Evolutionary conservation across 1,139 yeast genomes (phyloP).

Genomic region (Blastobotrys petasosporus): DNA sequence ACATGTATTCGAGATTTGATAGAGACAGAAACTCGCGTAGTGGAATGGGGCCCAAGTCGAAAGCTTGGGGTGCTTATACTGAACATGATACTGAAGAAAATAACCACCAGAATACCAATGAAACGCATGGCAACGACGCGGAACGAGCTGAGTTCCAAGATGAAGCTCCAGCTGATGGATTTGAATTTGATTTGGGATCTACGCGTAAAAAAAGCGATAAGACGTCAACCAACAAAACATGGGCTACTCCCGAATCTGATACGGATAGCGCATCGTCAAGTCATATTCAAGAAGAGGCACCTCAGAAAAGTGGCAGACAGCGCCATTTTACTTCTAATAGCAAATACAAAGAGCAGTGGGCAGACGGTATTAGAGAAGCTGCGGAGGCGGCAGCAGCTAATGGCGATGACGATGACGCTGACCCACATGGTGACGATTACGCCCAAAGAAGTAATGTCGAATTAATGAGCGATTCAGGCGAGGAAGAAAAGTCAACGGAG

Average conservation of each 20-base stretch:
- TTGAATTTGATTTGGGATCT: not conserved
- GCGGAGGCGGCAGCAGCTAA: not conserved
- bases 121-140: not conserved
- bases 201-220: not conserved
- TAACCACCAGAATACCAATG: not conserved
- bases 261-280: too few species aligned
- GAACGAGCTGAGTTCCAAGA: not conserved
- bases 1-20: not conserved
- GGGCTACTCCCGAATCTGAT: not conserved
- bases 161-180: not conserved
- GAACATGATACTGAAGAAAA: slow-evolving; percentile 1
- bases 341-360: slow-evolving; percentile 1
- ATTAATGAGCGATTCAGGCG: not conserved
- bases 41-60: not conserved
- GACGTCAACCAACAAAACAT: not conserved
- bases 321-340: slow-evolving; percentile 4
- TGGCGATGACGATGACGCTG: slow-evolving; percentile 7
- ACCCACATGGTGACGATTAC: slow-evolving; percentile 1
- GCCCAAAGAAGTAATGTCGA: too few species aligned
- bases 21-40: not conserved
- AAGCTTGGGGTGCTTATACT: not conserved
- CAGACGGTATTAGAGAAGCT: slow-evolving; percentile 1
- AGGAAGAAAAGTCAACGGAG: slow-evolving; percentile 1
- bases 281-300: too few species aligned
- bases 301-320: not conserved